Evolutionary conservation across 2,329 filamentous ascomycete genomes (phyloP).

Genomic region (Rhynchosporium secalis): DNA sequence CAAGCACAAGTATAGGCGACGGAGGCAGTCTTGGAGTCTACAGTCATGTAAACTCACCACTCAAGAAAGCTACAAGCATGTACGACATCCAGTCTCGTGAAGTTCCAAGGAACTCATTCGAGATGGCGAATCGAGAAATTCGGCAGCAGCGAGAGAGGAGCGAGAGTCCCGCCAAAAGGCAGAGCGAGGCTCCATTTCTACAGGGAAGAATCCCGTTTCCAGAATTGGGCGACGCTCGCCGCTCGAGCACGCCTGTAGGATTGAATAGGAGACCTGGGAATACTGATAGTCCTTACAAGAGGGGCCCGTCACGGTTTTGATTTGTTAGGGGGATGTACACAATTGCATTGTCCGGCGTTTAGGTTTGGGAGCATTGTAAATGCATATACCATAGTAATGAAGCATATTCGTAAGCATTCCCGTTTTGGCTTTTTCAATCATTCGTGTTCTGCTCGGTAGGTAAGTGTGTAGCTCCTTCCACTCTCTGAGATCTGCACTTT

Average conservation of each 20-base stretch:
- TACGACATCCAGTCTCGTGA: slow-evolving; percentile 52
- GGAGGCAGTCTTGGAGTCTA: slow-evolving; percentile 81
- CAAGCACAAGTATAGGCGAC: slow-evolving; percentile 46
- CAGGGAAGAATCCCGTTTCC: slow-evolving; percentile 20
- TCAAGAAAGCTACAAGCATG: slow-evolving; percentile 74
- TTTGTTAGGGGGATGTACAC: not conserved
- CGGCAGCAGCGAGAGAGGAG: slow-evolving; percentile 35
- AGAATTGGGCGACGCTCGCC: slow-evolving; percentile 26
- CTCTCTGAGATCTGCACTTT: not conserved
- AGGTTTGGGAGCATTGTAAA: not conserved
- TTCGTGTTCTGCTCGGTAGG: not conserved
- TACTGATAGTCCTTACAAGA: slow-evolving; percentile 33
- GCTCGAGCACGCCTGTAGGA: slow-evolving; percentile 30
- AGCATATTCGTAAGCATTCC: slow-evolving; percentile 10
- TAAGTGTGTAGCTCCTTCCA: not conserved
- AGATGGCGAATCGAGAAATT: slow-evolving; percentile 52
- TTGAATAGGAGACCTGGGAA: slow-evolving; percentile 22
- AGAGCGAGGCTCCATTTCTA: slow-evolving; percentile 24
- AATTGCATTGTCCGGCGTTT: slow-evolving; percentile 16
- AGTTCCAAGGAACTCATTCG: slow-evolving; percentile 59
- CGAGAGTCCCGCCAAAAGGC: slow-evolving; percentile 35
- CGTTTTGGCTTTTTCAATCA: not conserved
- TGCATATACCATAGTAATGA: slow-evolving; percentile 20
- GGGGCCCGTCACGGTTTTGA: slow-evolving; percentile 35
- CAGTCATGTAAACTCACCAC: slow-evolving; percentile 76